phyloP scores from a whole-genome alignment of 441 rosid genomes.

The Viola pubescens region DNA sequence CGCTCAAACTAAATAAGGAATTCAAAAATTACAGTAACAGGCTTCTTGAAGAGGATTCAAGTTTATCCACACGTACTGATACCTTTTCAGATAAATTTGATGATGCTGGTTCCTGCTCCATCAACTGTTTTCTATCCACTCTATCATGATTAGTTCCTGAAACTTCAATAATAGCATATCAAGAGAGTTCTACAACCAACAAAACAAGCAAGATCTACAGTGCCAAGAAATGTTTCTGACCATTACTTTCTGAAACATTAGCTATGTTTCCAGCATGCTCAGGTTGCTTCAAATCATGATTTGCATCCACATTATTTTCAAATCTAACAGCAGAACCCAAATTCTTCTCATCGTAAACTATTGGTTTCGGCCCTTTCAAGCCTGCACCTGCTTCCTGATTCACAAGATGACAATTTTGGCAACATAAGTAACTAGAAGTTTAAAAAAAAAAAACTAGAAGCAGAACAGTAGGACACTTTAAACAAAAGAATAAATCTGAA shows the following conservation, averaged over 20 bases:
- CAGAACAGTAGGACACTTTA: not conserved
- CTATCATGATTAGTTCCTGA: constrained; percentile 41
- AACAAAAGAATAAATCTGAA: constrained; percentile 10
- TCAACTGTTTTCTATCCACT: constrained; percentile 24
- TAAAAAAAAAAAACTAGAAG: constrained; percentile 11
- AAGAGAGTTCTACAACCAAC: constrained; percentile 11
- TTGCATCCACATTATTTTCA: constrained; percentile 21
- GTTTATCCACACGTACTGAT: constrained; percentile 6
- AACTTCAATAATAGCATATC: constrained; percentile 16
- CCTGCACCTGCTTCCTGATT: constrained; percentile 57
- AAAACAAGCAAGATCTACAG: constrained; percentile 3
- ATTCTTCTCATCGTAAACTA: constrained; percentile 48
- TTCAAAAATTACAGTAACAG: not conserved
- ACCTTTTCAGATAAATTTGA: constrained; percentile 41
- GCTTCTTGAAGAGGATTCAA: constrained; percentile 2
- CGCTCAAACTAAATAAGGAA: too few species aligned
- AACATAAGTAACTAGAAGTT: not conserved
- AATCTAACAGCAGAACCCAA: constrained; percentile 32
- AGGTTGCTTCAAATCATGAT: constrained; percentile 5
- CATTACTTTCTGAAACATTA: constrained; percentile 30
- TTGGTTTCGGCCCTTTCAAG: constrained; percentile 62
- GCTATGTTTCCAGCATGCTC: constrained; percentile 16
- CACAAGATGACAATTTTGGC: constrained; percentile 8
- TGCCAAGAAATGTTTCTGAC: constrained; percentile 24
- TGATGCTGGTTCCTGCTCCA: constrained; percentile 21